Percentiles rank a stretch among this genome's conserved stretches.
These are phyloP conservation scores for Fraxinus anomala DNA, from an alignment of 257 asterid genomes.

Conservation along the genomic window DNA sequence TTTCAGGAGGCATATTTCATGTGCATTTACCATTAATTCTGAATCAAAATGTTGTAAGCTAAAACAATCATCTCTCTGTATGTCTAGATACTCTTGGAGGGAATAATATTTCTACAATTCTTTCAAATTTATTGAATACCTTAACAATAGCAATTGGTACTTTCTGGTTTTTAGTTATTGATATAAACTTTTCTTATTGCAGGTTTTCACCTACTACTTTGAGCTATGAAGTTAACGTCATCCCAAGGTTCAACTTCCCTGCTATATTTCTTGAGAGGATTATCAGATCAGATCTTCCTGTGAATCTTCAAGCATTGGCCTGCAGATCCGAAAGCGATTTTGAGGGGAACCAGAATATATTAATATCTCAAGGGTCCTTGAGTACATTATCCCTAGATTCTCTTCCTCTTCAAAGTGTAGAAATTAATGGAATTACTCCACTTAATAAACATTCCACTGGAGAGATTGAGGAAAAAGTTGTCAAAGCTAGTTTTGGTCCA, in stretches of 20 bases:
- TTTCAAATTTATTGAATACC: background rate
- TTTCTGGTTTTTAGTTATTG: background rate
- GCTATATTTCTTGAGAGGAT: constrained; percentile 94
- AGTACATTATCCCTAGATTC: constrained; percentile 33
- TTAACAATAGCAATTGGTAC: background rate
- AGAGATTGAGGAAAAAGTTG: constrained; percentile 46
- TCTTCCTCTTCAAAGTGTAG: constrained; percentile 36
- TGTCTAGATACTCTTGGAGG: background rate
- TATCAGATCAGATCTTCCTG: constrained; percentile 91
- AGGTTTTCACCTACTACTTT: constrained; percentile 61
- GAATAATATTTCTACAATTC: background rate
- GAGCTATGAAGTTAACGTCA: constrained; percentile 81
- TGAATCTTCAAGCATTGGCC: constrained; percentile 86
- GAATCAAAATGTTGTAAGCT: no score
- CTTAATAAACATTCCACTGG: constrained; percentile 38
- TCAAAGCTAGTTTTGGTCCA: constrained; percentile 63
- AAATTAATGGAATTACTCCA: constrained; percentile 34
- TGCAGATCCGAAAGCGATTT: constrained; percentile 77
- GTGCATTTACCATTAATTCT: background rate
- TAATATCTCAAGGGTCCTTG: constrained; percentile 28
- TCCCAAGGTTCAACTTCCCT: constrained; percentile 91
- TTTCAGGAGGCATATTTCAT: background rate
- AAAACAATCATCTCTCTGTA: no score
- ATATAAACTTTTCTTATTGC: constrained; percentile 18
- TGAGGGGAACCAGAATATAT: constrained; percentile 51